Evolutionary conservation across 2,329 filamentous ascomycete species (phyloP), one percentile per base, ranked within the genome.

Genomic region (Neonectria neomacrospora): DNA sequence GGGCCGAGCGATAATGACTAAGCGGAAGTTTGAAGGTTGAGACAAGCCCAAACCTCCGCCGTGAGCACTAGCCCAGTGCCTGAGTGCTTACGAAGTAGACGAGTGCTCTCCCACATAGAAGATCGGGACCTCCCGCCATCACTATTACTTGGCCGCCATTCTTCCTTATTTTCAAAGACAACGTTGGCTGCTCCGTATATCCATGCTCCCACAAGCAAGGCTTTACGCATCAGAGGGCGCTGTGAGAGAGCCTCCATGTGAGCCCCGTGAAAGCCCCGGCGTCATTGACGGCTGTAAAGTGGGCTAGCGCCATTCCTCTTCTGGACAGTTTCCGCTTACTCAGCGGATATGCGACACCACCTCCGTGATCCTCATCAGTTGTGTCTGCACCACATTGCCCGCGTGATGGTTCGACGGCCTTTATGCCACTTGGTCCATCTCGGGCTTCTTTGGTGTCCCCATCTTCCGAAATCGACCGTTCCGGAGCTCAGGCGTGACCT

Each of bases 271-370:
- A 18, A 16, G 34, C 52, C 44, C 52, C 26, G 42, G 52, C 52
- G 34, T 32, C 20, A 51, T 45, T n/a, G 11, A 34, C 11, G 10
- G 5, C 44, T 18, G 18, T 32, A 3, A 30, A 11, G 44, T 14
- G 8, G 44, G 26, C 14, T 2, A 9, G 16, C 3, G 16, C 58
- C 39, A 56, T 14, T 4, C 58, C 53, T 2, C 16, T 56, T 52
- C 28, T 2, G 39, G 54, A n/a, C 11, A 50, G 44, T 47, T 22
- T 34, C 58, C 62, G 62, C 52, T 64, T 42, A 61, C 34, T 64
- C 45, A 64, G 58, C 58, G 53, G 58, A 50, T 32, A 22, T 34
- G 37, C 48, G 16, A 1, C 45, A 52, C 18, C 32, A 32, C 22
- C 14, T n/a, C 41, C 50, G 20, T 14, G 32, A 32, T 14, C 12